Conservation (phyloP, 2,329 filamentous ascomycete species). For the Thelonectria blattea region DNA sequence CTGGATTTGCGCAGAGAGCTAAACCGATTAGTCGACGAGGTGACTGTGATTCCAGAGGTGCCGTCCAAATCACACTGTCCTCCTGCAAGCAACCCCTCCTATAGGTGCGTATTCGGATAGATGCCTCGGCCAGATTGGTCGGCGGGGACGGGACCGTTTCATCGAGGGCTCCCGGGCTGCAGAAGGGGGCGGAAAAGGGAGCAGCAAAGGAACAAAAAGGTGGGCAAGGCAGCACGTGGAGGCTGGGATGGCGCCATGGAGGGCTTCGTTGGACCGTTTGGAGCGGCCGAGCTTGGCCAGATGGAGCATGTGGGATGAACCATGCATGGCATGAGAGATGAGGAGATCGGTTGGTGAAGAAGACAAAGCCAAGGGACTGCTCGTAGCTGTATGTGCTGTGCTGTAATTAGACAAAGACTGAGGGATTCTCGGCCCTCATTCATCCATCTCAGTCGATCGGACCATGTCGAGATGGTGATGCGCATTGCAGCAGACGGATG, state of each 20-base stretch:
- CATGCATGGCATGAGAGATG: slow-evolving; percentile 28
- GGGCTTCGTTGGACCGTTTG: slow-evolving; percentile 17
- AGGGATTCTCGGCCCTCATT: no score
- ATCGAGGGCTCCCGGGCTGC: slow-evolving; percentile 4
- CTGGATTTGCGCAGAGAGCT: neutral
- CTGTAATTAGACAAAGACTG: no score
- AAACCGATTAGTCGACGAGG: neutral
- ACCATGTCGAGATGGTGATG: neutral
- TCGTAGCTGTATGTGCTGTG: no score
- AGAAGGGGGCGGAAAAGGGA: slow-evolving; percentile 6
- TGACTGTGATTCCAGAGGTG: neutral
- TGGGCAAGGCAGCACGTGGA: slow-evolving; percentile 21
- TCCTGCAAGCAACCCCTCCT: neutral
- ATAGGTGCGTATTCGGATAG: slow-evolving; percentile 3
- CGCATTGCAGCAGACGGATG: neutral
- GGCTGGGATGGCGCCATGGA: slow-evolving; percentile 31
- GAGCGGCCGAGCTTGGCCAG: slow-evolving; percentile 29
- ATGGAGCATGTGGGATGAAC: slow-evolving; percentile 36
- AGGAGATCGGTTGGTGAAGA: slow-evolving; percentile 12
- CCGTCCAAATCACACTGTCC: neutral
- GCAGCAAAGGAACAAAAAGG: slow-evolving; percentile 11
- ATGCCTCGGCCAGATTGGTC: neutral
- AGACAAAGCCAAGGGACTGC: neutral
- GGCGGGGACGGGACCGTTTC: neutral
- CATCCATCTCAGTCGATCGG: neutral